Percentiles rank a stretch among this genome's conserved stretches.
These are phyloP conservation scores for Aspergillus homomorphus DNA, from an alignment of 495 filamentous ascomycete species.

Conservation along the genomic window DNA sequence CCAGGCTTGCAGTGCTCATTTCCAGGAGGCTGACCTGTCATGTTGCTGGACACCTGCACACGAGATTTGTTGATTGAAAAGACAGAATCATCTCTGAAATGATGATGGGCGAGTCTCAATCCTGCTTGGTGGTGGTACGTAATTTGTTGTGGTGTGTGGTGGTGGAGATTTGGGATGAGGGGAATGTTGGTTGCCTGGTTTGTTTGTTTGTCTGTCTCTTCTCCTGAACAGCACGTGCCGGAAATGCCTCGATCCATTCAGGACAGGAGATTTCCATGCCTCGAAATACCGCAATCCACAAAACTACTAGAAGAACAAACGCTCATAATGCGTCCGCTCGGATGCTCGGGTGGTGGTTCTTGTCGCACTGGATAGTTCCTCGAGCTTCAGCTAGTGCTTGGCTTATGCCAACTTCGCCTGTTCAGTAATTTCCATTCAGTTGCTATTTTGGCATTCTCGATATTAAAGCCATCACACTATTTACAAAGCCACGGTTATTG, in stretches of 20 bases:
- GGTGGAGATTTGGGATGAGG: not conserved
- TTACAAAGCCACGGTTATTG: constrained; percentile 1
- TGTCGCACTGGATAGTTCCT: not conserved
- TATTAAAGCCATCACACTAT: constrained; percentile 1
- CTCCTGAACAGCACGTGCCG: not conserved
- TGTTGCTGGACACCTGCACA: not conserved
- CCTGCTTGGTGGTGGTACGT: not conserved
- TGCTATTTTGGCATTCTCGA: constrained; percentile 3
- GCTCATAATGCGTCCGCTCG: not conserved
- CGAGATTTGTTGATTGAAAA: not conserved
- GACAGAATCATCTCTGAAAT: not conserved
- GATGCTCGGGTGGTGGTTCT: not conserved
- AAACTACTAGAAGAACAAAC: too few relatives aligned
- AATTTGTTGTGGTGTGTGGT: not conserved
- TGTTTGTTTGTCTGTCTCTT: not conserved
- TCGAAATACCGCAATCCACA: not conserved
- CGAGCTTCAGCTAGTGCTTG: not conserved
- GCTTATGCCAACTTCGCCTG: not conserved
- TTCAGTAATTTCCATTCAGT: not conserved
- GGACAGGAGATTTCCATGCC: not conserved
- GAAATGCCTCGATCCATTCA: not conserved
- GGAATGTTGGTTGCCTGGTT: not conserved
- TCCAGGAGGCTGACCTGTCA: not conserved
- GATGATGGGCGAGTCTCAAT: not conserved
- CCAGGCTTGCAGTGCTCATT: not conserved